Percentiles rank a stretch among this genome's conserved stretches.
Conservation (phyloP, 352 stramenopile genomes). For the Achlya hypogyna region DNA sequence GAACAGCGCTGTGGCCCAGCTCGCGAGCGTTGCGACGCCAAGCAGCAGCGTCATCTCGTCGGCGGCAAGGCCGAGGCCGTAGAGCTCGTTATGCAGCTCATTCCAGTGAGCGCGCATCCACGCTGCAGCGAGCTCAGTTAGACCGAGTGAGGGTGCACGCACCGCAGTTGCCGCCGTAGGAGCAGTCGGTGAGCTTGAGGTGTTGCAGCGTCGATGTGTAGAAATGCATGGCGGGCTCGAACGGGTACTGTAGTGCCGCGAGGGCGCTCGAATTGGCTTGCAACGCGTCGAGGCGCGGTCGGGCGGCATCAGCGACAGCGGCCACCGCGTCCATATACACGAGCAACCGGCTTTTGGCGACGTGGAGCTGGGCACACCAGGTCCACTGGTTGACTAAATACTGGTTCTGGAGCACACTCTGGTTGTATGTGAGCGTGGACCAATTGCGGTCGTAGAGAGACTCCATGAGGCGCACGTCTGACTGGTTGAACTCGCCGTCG, state of each 20-base stretch:
- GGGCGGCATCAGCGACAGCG: not conserved
- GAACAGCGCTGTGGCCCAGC: not conserved
- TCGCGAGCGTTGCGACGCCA: not conserved
- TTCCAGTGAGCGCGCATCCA: slow-evolving; percentile 7
- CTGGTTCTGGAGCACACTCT: not conserved
- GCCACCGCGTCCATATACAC: not conserved
- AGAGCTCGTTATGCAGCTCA: not conserved
- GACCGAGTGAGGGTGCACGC: slow-evolving; percentile 12
- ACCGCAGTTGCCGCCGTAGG: slow-evolving; percentile 50
- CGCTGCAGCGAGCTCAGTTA: not conserved
- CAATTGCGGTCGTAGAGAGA: not conserved
- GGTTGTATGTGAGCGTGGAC: not conserved
- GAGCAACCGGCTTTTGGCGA: not conserved
- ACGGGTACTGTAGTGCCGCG: slow-evolving; percentile 43
- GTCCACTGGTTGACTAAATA: not conserved
- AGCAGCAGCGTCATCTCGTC: slow-evolving; percentile 9
- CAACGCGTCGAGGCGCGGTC: slow-evolving; percentile 22
- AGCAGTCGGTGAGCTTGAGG: slow-evolving; percentile 51
- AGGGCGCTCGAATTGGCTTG: slow-evolving; percentile 34
- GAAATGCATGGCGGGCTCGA: slow-evolving; percentile 52
- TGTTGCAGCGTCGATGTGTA: slow-evolving; percentile 39
- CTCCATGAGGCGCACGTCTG: not conserved
- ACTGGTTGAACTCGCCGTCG: not conserved
- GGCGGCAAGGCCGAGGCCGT: not conserved
- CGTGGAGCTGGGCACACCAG: not conserved